Evolutionary conservation across 2,329 filamentous ascomycete genomes (phyloP), one percentile per base, ranked within the genome.

Genomic region (Chaetomiaceae sp.): DNA sequence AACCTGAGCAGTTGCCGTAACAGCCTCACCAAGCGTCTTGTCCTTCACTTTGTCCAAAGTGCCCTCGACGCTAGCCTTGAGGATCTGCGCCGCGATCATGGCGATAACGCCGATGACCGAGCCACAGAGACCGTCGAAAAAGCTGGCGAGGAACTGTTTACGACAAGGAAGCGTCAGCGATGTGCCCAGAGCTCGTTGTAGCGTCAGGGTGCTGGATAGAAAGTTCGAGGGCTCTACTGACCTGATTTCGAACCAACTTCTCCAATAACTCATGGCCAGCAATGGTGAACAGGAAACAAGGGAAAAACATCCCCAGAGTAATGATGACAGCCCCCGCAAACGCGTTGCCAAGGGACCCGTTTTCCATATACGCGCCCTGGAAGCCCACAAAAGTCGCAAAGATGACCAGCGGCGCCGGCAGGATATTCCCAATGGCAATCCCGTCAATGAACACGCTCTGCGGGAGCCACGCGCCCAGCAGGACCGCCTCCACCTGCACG

Each of bases 251-350:
- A 39, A 66, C 64, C 41, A 66, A 48, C 49, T 62, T 66, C 53
- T 66, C 64, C 34, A 66, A 56, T 40, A 65, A 39, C 21, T 55
- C 54, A 57, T 66, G 63, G 3, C 16, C 64, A 14, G 59, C 62
- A 56, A 66, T 61, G 1, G 64, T 66, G 53, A 66, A 66, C 31
- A 66, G 4, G 52, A 66, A 67, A 44, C 65, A 67, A 4, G 65
- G 65, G 50, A 65, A 62, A 66, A 66, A 65, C 63, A 66, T 65
- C n/a, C 63, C 65, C 34, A 66, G 33, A 9, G 63, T 66, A 41
- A 66, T 66, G 31, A 66, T 53, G 16, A 65, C 54, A 7, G 63
- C 64, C n/a, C 65, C 64, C 1, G 62, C 62, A 60, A 66, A 65
- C 27, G 62, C 64, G 37, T 57, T 59, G 19, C 63, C 60, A 21